phyloP scores from a whole-genome alignment of 495 filamentous ascomycete genomes.

The Penicillium subrubescens region DNA sequence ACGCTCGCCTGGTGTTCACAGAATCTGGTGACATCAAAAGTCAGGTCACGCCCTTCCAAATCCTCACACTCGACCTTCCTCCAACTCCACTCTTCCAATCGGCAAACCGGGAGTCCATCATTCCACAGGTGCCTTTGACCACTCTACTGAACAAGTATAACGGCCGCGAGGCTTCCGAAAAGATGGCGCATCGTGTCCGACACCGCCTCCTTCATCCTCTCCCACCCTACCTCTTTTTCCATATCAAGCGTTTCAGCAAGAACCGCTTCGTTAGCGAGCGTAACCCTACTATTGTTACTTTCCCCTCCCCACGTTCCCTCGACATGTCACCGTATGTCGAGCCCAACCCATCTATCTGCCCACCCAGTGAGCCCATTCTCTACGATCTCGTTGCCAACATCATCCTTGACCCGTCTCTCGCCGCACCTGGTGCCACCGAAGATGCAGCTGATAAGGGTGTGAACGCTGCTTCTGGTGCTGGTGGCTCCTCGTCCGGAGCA shows the following conservation, averaged over 20 bases:
- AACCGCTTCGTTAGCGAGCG: conserved; percentile 97
- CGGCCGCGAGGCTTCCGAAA: conserved; percentile 83
- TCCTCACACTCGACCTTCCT: conserved; percentile 90
- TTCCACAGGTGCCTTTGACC: conserved; percentile 92
- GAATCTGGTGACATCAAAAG: conserved; percentile 81
- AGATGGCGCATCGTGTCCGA: conserved; percentile 78
- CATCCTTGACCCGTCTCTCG: conserved; percentile 67
- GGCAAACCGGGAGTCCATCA: conserved; percentile 85
- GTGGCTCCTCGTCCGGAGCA: conserved; percentile 39
- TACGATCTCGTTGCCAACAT: conserved; percentile 98
- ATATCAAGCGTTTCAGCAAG: conserved; percentile 93
- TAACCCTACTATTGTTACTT: conserved; percentile 97
- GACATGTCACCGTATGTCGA: conserved; percentile 90
- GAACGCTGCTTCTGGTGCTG: conserved; percentile 71
- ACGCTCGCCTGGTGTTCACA: conserved; percentile 90
- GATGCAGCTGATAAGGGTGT: conserved; percentile 83
- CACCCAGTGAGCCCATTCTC: conserved; percentile 80
- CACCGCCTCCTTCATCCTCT: conserved; percentile 92
- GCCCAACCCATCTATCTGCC: conserved; percentile 61
- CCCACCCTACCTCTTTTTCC: conserved; percentile 89
- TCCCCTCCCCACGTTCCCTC: conserved; percentile 73
- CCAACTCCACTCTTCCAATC: conserved; percentile 97
- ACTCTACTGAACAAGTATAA: conserved; percentile 92
- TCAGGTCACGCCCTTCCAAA: conserved; percentile 75
- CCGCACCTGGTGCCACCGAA: conserved; percentile 73